Conservation (phyloP, 2,329 filamentous ascomycete genomes). For the Septoria linicola region DNA sequence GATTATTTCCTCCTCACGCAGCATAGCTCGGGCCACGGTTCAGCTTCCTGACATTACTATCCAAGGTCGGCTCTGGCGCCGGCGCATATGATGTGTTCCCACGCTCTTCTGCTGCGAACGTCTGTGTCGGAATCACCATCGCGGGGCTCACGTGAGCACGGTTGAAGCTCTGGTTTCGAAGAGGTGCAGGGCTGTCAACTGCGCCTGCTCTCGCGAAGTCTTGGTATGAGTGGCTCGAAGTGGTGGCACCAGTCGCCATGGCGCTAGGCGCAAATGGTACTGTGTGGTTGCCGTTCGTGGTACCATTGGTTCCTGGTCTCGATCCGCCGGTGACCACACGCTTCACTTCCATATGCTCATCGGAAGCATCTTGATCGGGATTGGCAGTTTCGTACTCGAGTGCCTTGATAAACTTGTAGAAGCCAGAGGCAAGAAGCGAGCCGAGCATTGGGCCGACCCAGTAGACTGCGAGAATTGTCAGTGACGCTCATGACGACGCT, state of each 20-base stretch:
- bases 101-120: background rate
- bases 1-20: constrained; percentile 5
- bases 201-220: constrained; percentile 3
- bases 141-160: background rate
- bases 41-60: constrained; percentile 9
- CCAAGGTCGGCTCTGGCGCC: background rate
- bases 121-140: background rate
- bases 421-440: constrained; percentile 33
- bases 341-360: constrained; percentile 2
- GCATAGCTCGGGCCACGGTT: constrained; percentile 16
- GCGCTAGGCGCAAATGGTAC: background rate
- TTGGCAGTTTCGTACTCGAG: constrained; percentile 39
- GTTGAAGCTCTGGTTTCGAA: background rate
- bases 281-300: background rate
- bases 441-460: constrained; percentile 36
- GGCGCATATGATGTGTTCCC: background rate
- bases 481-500: background rate
- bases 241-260: background rate
- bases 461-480: constrained; percentile 10
- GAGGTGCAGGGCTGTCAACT: background rate
- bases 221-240: background rate
- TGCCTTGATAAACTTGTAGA: constrained; percentile 37
- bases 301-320: background rate
- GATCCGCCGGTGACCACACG: constrained; percentile 2
- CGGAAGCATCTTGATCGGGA: constrained; percentile 21